Evolutionary conservation across 2,329 filamentous ascomycete genomes (phyloP).

Genomic region (Lasiodiplodia sp.): DNA sequence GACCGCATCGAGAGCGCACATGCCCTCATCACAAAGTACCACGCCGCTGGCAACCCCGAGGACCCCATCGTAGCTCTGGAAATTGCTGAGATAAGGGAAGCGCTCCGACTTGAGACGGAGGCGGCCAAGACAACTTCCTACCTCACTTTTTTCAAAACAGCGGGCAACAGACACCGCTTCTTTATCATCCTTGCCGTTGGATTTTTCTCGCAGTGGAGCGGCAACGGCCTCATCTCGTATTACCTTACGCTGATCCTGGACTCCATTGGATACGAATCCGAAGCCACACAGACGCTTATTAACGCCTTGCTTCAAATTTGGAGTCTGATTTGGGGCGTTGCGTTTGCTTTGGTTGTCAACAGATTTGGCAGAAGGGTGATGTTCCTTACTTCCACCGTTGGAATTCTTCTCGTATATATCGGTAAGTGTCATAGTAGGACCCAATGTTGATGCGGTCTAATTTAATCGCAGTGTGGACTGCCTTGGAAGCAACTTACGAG

Average conservation of each 20-base stretch:
- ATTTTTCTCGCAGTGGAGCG: constrained; percentile 66
- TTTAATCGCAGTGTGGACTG: neutral
- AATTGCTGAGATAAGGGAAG: constrained; percentile 59
- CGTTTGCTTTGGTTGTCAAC: constrained; percentile 44
- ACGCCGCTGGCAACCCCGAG: constrained; percentile 56
- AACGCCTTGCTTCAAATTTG: constrained; percentile 65
- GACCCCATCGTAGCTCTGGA: constrained; percentile 57
- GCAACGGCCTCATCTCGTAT: constrained; percentile 59
- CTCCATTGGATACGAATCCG: constrained; percentile 43
- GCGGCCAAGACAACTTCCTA: constrained; percentile 54
- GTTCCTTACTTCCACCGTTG: constrained; percentile 41
- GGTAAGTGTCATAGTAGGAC: too few species aligned
- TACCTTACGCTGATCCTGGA: constrained; percentile 45
- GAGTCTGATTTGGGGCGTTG: constrained; percentile 64
- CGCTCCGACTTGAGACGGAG: constrained; percentile 58
- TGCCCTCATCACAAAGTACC: constrained; percentile 61
- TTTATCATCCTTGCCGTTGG: constrained; percentile 62
- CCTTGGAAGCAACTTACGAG: constrained; percentile 20
- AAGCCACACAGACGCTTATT: constrained; percentile 49
- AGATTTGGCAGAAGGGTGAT: constrained; percentile 42
- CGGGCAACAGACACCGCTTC: constrained; percentile 62
- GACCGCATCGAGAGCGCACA: constrained; percentile 51
- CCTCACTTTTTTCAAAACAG: constrained; percentile 55
- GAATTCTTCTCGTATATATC: neutral
- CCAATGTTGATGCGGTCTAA: too few species aligned